Conservation (phyloP, 2,329 filamentous ascomycete species). For the Podosphaera fusca region DNA sequence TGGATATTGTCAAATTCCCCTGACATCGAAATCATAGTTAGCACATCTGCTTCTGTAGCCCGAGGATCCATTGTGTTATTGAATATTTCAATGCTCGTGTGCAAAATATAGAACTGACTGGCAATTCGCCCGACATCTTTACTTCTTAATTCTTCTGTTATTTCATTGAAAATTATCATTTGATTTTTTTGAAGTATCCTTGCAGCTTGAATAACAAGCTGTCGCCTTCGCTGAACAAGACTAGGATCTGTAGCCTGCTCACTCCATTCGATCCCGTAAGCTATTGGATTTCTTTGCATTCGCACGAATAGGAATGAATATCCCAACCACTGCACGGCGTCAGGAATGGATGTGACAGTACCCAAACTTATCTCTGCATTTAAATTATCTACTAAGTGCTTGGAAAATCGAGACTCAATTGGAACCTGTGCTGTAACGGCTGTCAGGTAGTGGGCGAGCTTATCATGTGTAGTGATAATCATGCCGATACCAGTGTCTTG, state of each 20-base stretch:
- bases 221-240: conserved; percentile 62
- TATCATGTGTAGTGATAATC: conserved; percentile 93
- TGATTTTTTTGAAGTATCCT: conserved; percentile 73
- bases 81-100: conserved; percentile 87
- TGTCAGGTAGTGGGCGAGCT: conserved; percentile 69
- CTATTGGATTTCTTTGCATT: conserved; percentile 77
- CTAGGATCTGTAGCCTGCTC: conserved; percentile 64
- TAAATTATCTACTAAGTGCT: conserved; percentile 83
- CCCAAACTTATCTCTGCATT: conserved; percentile 88
- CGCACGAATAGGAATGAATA: conserved; percentile 95
- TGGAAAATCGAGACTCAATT: conserved; percentile 89
- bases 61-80: conserved; percentile 79
- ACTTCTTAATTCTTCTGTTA: conserved; percentile 72
- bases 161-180: conserved; percentile 98
- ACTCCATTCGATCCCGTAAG: conserved; percentile 86
- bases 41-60: conserved; percentile 71
- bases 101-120: conserved; percentile 88
- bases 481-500: conserved; percentile 95
- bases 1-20: conserved; percentile 97
- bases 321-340: conserved; percentile 91
- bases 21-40: conserved; percentile 94
- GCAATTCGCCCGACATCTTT: conserved; percentile 94
- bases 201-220: conserved; percentile 74
- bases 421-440: conserved; percentile 91
- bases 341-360: conserved; percentile 80